phyloP scores from a whole-genome alignment of 2,329 filamentous ascomycete species.

The Penicillium sp. region DNA sequence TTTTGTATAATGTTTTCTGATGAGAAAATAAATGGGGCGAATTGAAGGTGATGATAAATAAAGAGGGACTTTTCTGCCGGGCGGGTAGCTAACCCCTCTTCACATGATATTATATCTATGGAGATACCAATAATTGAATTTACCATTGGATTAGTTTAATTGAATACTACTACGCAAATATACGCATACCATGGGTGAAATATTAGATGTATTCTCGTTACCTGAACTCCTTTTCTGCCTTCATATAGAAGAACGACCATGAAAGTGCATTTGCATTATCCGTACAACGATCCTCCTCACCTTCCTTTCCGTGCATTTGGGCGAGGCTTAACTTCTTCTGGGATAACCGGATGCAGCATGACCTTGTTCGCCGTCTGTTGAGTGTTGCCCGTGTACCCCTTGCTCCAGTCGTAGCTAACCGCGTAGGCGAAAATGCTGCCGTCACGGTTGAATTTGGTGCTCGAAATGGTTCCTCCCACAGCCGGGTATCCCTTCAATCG shows the following conservation, averaged over 20 bases:
- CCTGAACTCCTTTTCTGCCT: background rate
- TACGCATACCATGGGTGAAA: background rate
- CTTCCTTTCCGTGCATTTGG: slow-evolving; percentile 42
- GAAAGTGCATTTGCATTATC: background rate
- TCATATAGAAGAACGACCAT: too few relatives aligned
- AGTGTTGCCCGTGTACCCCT: slow-evolving; percentile 84
- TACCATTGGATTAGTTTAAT: too few relatives aligned
- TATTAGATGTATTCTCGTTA: background rate
- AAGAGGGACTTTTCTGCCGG: slow-evolving; percentile 3
- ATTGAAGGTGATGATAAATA: too few relatives aligned
- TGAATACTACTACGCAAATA: too few relatives aligned
- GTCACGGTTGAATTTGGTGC: slow-evolving; percentile 84
- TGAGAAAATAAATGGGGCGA: too few relatives aligned
- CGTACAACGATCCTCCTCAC: slow-evolving; percentile 20
- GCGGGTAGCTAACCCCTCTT: slow-evolving; percentile 1
- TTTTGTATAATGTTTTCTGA: too few relatives aligned
- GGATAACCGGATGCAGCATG: slow-evolving; percentile 72
- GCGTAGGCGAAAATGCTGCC: slow-evolving; percentile 85
- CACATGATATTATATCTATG: background rate
- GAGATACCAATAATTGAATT: too few relatives aligned
- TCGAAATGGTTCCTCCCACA: slow-evolving; percentile 80
- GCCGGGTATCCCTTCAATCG: slow-evolving; percentile 82
- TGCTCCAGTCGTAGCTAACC: slow-evolving; percentile 96
- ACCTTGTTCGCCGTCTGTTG: slow-evolving; percentile 69
- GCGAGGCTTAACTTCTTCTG: slow-evolving; percentile 60